Conservation (phyloP, 2,329 filamentous ascomycete species). For the Furcasterigmium furcatum region DNA sequence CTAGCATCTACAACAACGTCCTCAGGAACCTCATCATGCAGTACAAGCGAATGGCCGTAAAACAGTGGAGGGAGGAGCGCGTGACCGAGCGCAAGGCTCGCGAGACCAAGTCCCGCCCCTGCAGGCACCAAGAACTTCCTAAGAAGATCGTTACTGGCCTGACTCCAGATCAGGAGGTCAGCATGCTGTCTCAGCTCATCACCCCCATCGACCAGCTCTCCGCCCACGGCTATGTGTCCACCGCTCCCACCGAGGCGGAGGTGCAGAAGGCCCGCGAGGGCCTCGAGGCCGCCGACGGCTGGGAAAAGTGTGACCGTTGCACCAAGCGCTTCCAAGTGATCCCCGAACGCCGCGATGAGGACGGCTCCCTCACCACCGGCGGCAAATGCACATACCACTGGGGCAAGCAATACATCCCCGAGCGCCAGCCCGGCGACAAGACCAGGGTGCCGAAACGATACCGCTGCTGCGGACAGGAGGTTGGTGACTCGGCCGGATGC, state of each 20-base stretch:
- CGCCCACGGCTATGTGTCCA: constrained; percentile 71
- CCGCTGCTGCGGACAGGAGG: constrained; percentile 72
- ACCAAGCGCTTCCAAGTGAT: constrained; percentile 86
- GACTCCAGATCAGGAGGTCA: constrained; percentile 62
- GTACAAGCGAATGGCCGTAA: constrained; percentile 70
- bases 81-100: constrained; percentile 14
- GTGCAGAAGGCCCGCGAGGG: constrained; percentile 65
- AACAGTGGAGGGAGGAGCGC: constrained; percentile 68
- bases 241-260: constrained; percentile 61
- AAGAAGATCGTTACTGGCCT: constrained; percentile 68
- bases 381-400: constrained; percentile 81
- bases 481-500: constrained; percentile 75
- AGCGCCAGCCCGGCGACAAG: constrained; percentile 52
- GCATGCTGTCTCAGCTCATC: constrained; percentile 58
- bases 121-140: constrained; percentile 27
- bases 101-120: background rate
- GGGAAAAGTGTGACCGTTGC: constrained; percentile 89
- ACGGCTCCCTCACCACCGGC: constrained; percentile 71
- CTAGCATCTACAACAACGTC: constrained; percentile 74
- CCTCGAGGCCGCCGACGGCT: constrained; percentile 66
- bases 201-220: constrained; percentile 64
- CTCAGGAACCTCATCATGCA: constrained; percentile 77
- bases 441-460: constrained; percentile 60
- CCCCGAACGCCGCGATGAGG: constrained; percentile 74
- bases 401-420: constrained; percentile 63